phyloP scores from a whole-genome alignment of 352 stramenopile species.

The Phytopythium aichiense region DNA sequence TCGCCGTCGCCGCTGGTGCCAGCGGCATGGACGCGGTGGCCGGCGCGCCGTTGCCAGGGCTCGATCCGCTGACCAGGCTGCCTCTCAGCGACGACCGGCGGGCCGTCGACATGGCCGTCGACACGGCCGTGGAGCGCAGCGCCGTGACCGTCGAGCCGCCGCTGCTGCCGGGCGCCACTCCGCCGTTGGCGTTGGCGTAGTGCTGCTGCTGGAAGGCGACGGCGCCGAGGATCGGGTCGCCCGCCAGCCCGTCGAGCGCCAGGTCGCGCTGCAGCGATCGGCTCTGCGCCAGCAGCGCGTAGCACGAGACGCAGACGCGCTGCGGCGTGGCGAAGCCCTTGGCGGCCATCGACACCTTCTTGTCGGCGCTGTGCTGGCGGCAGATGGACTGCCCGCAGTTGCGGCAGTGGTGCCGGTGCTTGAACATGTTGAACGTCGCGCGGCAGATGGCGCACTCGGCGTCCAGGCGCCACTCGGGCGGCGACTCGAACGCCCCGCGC shows the following conservation, averaged over 20 bases:
- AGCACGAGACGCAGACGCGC: slow-evolving; percentile 76
- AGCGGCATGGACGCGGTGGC: not conserved
- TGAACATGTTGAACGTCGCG: slow-evolving; percentile 79
- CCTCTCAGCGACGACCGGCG: slow-evolving; percentile 1
- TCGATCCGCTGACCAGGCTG: slow-evolving; percentile 5
- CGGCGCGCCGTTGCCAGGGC: not conserved
- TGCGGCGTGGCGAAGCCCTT: slow-evolving; percentile 79
- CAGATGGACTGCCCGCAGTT: slow-evolving; percentile 85
- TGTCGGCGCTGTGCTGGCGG: slow-evolving; percentile 76
- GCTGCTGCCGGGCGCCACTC: not conserved
- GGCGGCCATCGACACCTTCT: slow-evolving; percentile 63
- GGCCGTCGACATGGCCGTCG: slow-evolving; percentile 10
- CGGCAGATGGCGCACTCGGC: slow-evolving; percentile 77
- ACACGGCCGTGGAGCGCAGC: slow-evolving; percentile 11
- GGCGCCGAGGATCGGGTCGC: slow-evolving; percentile 16
- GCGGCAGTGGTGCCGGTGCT: slow-evolving; percentile 80
- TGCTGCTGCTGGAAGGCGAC: slow-evolving; percentile 26
- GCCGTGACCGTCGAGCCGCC: slow-evolving; percentile 1
- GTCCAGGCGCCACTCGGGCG: slow-evolving; percentile 72
- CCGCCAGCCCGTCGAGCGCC: slow-evolving; percentile 22
- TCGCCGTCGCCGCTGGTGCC: not conserved
- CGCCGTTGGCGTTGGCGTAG: slow-evolving; percentile 4
- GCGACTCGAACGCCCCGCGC: slow-evolving; percentile 34
- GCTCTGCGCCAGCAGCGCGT: slow-evolving; percentile 57
- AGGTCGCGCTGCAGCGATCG: slow-evolving; percentile 29